Evolutionary conservation across 257 asterid species (phyloP), one percentile per base, ranked within the genome.

Genomic region (Galeopsis tetrahit): DNA sequence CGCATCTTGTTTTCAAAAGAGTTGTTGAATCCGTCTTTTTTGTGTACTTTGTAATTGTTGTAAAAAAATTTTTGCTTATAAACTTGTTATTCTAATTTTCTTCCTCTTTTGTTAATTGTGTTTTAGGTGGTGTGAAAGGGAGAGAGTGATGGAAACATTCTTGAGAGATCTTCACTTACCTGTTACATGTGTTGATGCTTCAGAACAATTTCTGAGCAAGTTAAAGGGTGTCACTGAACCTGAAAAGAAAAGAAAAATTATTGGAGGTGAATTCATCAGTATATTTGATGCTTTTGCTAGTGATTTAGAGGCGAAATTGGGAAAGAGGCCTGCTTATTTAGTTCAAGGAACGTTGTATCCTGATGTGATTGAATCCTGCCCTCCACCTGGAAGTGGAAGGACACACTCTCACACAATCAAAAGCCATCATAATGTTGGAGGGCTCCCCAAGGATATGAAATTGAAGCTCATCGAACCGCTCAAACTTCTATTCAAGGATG

Each of bases 341-440:
- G 98, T 92, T 79, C 99, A 95, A 82, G 99, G 99, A 78, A 95
- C 99, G 7, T 76, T 95, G 82, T 95, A 95, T 68, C 99, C 99
- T 34, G 99, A 95, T 74, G 93, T 95, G 75, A 95, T 95, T 40
- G 98, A 95, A 79, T 95, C 99, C 43, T 95, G 97, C 77, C 98
- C 98, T 0, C 99, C 99, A 52, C 99, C 99, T 61, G 99, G 99
- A 75, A 95, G 92, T 75, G 97, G 96, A 74, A 86, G 90, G 76
- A 88, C 96, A 34, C 99, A 92, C 86, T 95, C 99, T 31, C 99
- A 95, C 79, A 95, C 99, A 7, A 95, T 95, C 80, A 95, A 95
- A 81, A 92, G 98, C 66, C 99, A 95, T 69, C 99, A 95, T 66
- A 95, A 92, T 42, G 99, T 92, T 5, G 98, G 98, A 70, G 99